Conservation (phyloP, 768 basidiomycete genomes). For the Tylopilus felleus region DNA sequence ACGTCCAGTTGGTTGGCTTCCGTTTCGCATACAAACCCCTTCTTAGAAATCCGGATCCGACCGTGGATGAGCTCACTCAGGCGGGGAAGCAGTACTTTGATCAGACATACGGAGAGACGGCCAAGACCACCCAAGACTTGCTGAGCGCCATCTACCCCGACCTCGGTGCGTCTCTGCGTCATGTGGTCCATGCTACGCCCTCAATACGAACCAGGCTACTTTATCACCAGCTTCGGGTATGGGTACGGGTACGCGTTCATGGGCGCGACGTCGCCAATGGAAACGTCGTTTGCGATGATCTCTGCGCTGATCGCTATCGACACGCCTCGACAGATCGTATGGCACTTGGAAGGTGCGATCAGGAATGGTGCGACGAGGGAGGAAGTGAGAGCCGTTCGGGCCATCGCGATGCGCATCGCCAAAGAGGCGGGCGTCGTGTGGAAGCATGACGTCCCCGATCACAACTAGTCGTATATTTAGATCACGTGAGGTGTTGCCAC, state of each 20-base stretch:
- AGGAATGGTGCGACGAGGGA: constrained; percentile 52
- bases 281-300: constrained; percentile 61
- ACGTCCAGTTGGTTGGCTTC: too few species aligned
- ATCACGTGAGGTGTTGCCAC: constrained; percentile 14
- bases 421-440: constrained; percentile 47
- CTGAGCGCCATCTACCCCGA: constrained; percentile 57
- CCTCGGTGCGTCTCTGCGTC: constrained; percentile 42
- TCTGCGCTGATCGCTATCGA: constrained; percentile 60
- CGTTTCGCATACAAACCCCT: not conserved
- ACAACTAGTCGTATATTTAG: not conserved
- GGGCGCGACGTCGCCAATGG: constrained; percentile 44
- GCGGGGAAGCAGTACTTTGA: constrained; percentile 45
- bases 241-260: constrained; percentile 52
- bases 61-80: constrained; percentile 42
- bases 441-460: constrained; percentile 51
- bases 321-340: constrained; percentile 59
- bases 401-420: constrained; percentile 52
- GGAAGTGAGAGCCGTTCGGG: constrained; percentile 51
- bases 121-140: constrained; percentile 44
- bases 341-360: constrained; percentile 60
- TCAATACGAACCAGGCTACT: constrained; percentile 43
- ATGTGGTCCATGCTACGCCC: not conserved
- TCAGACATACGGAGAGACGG: constrained; percentile 55
- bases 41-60: constrained; percentile 38
- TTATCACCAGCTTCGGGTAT: constrained; percentile 51